Conservation (phyloP, 2,329 filamentous ascomycete genomes). For the Trichoderma sp. region DNA sequence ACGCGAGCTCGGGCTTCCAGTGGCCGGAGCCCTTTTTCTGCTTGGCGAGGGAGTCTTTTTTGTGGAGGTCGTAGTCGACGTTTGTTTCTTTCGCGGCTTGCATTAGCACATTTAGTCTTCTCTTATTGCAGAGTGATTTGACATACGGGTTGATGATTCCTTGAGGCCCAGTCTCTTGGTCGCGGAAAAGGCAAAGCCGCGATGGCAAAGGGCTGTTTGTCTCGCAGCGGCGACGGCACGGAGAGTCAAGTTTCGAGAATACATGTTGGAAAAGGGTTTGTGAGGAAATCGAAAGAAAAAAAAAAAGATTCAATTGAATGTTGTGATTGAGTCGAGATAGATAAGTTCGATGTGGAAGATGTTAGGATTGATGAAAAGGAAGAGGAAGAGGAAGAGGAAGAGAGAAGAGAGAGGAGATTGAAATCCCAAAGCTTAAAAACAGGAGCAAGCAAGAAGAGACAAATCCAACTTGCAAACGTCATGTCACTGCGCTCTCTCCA, state of each 20-base stretch:
- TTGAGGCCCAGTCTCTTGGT: slow-evolving; percentile 38
- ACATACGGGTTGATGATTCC: slow-evolving; percentile 42
- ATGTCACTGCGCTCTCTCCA: slow-evolving; percentile 14
- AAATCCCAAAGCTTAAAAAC: not conserved
- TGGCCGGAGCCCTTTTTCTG: slow-evolving; percentile 68
- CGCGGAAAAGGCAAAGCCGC: slow-evolving; percentile 36
- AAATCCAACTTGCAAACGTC: not conserved
- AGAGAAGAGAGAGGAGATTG: not conserved
- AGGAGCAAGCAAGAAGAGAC: not conserved
- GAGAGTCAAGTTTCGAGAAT: slow-evolving; percentile 32
- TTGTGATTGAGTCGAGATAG: not conserved
- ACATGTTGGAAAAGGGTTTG: slow-evolving; percentile 31
- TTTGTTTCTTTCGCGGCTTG: slow-evolving; percentile 37
- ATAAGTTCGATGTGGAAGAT: not conserved
- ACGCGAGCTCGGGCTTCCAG: slow-evolving; percentile 78
- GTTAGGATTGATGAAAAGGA: not conserved
- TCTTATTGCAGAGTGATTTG: not conserved
- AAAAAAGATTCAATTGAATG: not conserved
- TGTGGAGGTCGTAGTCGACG: slow-evolving; percentile 57
- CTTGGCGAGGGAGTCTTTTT: slow-evolving; percentile 64
- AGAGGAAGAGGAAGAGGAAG: not conserved
- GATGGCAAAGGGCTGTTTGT: slow-evolving; percentile 30
- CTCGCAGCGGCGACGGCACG: slow-evolving; percentile 29
- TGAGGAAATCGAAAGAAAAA: not conserved
- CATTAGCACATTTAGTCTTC: not conserved